A percentile compares a stretch with the other conserved stretches of the same genome.
These are phyloP conservation scores for Pestalotiopsis sp. DNA, from an alignment of 2,329 filamentous ascomycete genomes.

Conservation along the genomic window DNA sequence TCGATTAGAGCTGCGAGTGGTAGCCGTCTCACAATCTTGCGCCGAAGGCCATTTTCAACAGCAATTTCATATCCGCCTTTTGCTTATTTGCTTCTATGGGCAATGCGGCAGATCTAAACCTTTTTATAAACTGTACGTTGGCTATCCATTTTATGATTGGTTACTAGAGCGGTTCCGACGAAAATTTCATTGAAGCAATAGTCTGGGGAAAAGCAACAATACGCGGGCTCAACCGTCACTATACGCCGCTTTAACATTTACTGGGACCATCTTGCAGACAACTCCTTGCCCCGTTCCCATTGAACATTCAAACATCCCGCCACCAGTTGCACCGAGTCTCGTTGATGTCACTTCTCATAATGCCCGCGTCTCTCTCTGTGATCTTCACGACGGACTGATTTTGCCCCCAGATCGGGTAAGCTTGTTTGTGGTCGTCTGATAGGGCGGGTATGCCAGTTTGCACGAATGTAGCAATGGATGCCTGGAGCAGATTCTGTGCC, in stretches of 20 bases:
- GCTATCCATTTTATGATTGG: background rate
- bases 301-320: background rate
- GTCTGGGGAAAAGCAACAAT: background rate
- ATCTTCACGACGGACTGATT: background rate
- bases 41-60: background rate
- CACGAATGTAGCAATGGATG: background rate
- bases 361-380: background rate
- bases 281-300: background rate
- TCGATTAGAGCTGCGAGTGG: background rate
- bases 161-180: background rate
- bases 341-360: background rate
- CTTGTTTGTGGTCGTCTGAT: background rate
- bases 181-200: background rate
- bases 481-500: background rate
- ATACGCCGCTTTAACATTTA: background rate
- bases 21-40: background rate
- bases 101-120: background rate
- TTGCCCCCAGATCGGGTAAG: background rate
- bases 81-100: background rate
- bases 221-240: background rate
- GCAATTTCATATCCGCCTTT: background rate
- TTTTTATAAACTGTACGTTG: background rate
- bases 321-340: slow-evolving; percentile 3
- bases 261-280: too few relatives aligned
- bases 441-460: background rate